Conservation (phyloP, 2,329 filamentous ascomycete genomes). For the Cucurbitaria berberidis region DNA sequence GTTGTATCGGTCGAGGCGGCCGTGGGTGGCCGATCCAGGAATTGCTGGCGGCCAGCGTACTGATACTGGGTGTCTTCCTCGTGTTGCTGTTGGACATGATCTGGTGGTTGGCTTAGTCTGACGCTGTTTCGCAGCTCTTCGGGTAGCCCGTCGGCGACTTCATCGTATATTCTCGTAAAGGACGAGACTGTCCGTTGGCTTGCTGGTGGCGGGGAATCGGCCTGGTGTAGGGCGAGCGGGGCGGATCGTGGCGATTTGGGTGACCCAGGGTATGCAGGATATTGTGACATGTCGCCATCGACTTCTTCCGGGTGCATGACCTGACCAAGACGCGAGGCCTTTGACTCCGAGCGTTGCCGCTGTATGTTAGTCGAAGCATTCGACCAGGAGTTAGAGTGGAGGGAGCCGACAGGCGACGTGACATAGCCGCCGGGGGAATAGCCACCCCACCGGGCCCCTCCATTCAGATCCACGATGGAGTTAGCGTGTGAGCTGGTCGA, state of each 20-base stretch:
- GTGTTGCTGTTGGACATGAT: constrained; percentile 13
- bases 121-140: constrained; percentile 37
- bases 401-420: constrained; percentile 69
- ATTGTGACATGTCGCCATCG: constrained; percentile 19
- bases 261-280: constrained; percentile 21
- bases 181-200: constrained; percentile 42
- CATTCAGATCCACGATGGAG: constrained; percentile 75
- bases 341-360: constrained; percentile 49
- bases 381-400: constrained; percentile 58
- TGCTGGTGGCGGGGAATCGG: constrained; percentile 26
- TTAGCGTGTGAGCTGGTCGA: constrained; percentile 54
- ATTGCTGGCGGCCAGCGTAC: constrained; percentile 25
- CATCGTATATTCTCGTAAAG: constrained; percentile 46
- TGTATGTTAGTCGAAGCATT: constrained; percentile 40
- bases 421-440: constrained; percentile 73
- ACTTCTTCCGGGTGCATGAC: constrained; percentile 48
- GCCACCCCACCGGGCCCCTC: constrained; percentile 69
- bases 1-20: constrained; percentile 66
- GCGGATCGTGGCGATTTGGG: constrained; percentile 17
- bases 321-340: constrained; percentile 50
- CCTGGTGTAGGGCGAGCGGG: constrained; percentile 6
- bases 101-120: constrained; percentile 13
- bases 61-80: constrained; percentile 5
- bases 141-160: constrained; percentile 44
- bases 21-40: constrained; percentile 57